Base-by-base conservation (phyloP, 257 asterid genomes). In the Gentiana dahurica region DNA sequence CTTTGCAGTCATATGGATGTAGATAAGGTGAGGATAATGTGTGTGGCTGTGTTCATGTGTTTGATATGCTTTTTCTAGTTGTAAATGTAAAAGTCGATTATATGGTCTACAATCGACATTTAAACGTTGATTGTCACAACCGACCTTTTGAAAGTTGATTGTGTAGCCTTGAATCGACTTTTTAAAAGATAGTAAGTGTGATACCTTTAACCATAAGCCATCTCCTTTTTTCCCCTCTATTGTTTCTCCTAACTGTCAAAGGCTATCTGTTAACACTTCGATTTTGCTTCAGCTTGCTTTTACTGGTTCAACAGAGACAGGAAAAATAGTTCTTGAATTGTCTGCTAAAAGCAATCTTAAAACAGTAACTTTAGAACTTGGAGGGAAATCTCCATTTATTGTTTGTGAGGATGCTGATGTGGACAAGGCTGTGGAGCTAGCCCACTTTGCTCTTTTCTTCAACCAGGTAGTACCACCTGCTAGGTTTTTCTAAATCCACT, bases 1-100 rank as follows among this genome's bases (percentile, higher is more conserved):
- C 99, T 92, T 60, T 81, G 94, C 77, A 73, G 79, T 67, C 99
- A 92, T 75, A 92, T 88, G 99, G 94, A 88, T 60, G 99, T 92
- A 68, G 99, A 92, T 77, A 85, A 92, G 97, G 99, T 92, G 78
- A 49, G 7, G 5, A 41, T 41, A 24, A 24, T 24, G 24, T 24
- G 24, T 24, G 24, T 24, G 24, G 24, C 24, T 24, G 24, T 24
- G 24, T 24, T 24, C 24, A 24, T 24, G 24, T 24, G 24, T 24
- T 24, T 24, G 24, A 24, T 24, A 24, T 24, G 24, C 24, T 24
- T 24, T 24, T 24, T 24, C 24, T 24, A 24, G 24, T 24, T 24
- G 24, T 24, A 24, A 24, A 24, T 24, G 24, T 24, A 24, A 24
- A 24, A 24, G 24, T 24, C 24, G 24, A 24, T 24, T 24, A 24